These are phyloP conservation scores for Zychaea mexicana DNA, from an alignment of 371 early-diverging fungal species.

Conservation along the genomic window DNA sequence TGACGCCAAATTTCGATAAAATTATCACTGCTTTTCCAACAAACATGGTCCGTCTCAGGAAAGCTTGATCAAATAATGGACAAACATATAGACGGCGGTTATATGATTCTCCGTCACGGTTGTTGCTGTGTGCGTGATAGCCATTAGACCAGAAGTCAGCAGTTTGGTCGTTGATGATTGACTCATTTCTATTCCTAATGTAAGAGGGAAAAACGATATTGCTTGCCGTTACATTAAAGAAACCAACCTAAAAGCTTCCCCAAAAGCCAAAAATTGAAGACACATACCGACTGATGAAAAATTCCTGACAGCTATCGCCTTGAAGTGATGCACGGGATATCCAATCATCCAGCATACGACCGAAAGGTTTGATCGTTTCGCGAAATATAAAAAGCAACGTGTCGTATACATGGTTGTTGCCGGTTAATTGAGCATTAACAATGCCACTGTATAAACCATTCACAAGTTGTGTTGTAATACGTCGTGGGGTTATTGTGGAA, in stretches of 20 bases:
- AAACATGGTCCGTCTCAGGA: conserved; percentile 26
- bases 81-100: conserved; percentile 6
- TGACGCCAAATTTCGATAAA: not conserved
- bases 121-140: not conserved
- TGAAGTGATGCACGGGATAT: conserved; percentile 31
- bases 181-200: no score
- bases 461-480: conserved; percentile 19
- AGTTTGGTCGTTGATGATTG: not conserved
- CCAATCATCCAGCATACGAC: conserved; percentile 44
- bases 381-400: conserved; percentile 21
- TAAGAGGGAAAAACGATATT: no score
- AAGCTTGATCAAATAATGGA: conserved; percentile 29
- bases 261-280: no score
- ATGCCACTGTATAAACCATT: conserved; percentile 23
- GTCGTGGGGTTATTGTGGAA: not conserved
- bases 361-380: conserved; percentile 30
- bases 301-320: conserved; percentile 32
- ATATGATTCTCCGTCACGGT: not conserved
- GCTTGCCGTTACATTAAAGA: no score
- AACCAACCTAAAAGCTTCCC: no score
- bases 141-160: conserved; percentile 10
- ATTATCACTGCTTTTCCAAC: conserved; percentile 5
- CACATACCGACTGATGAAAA: conserved; percentile 29
- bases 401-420: conserved; percentile 11
- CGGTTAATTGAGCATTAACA: conserved; percentile 23